phyloP scores from a whole-genome alignment of 2,329 filamentous ascomycete genomes.

The Aspergillus awamori region DNA sequence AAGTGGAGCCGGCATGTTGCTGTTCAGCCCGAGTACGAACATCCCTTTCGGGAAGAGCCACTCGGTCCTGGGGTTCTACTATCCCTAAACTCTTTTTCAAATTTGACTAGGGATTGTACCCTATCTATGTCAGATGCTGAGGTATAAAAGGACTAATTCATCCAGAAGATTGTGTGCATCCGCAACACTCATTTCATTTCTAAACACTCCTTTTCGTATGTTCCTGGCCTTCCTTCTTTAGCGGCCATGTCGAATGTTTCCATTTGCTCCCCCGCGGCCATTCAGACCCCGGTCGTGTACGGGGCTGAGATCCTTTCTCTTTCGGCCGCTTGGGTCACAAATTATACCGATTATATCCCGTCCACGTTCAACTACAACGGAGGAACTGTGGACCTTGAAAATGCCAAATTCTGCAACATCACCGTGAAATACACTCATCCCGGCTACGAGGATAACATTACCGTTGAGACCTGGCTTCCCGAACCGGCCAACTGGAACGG shows the following conservation, averaged over 20 bases:
- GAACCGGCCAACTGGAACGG: slow-evolving; percentile 39
- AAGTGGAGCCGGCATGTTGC: too few relatives aligned
- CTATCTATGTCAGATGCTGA: too few relatives aligned
- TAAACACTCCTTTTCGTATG: too few relatives aligned
- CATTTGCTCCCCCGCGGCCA: slow-evolving; percentile 9
- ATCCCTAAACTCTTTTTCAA: too few relatives aligned
- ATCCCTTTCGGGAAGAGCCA: too few relatives aligned
- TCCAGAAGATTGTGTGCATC: too few relatives aligned
- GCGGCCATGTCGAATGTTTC: background rate
- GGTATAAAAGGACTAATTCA: too few relatives aligned
- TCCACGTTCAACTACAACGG: slow-evolving; percentile 15
- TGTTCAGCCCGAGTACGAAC: too few relatives aligned
- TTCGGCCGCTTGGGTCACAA: slow-evolving; percentile 18
- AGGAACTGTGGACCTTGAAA: slow-evolving; percentile 3
- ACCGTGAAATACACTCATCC: slow-evolving; percentile 44
- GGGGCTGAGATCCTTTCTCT: slow-evolving; percentile 24
- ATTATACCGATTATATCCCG: slow-evolving; percentile 15
- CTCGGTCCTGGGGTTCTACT: too few relatives aligned
- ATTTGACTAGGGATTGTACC: too few relatives aligned
- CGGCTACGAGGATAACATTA: slow-evolving; percentile 38
- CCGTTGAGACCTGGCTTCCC: slow-evolving; percentile 39
- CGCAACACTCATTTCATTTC: too few relatives aligned
- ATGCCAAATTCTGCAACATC: slow-evolving; percentile 41
- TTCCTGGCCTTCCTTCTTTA: too few relatives aligned
- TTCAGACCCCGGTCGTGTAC: slow-evolving; percentile 14